Conservation (phyloP, 371 early-diverging fungal genomes). For the Fennellomyces sp. region DNA sequence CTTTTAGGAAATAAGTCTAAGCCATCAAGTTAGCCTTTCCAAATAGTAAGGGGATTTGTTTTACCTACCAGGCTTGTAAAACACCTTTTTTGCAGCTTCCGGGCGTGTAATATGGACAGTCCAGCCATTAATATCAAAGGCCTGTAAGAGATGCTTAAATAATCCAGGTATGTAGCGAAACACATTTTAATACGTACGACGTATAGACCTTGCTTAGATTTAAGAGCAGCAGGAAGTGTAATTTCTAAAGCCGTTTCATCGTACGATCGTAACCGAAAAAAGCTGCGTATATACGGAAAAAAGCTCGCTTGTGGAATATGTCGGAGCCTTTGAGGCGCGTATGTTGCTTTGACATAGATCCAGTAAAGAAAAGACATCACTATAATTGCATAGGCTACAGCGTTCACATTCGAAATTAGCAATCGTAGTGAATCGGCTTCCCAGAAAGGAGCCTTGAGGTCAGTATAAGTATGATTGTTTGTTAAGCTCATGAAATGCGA, state of each 20-base stretch:
- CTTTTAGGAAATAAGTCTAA: background rate
- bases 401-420: too few relatives aligned
- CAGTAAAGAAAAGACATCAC: too few relatives aligned
- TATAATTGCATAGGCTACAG: too few relatives aligned
- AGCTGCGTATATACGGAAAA: background rate
- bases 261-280: background rate
- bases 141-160: background rate
- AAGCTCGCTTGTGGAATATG: conserved; percentile 8
- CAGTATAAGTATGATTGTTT: too few relatives aligned
- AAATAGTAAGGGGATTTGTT: too few relatives aligned
- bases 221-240: background rate
- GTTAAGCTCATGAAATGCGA: too few relatives aligned
- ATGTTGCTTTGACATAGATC: conserved; percentile 1
- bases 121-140: conserved; percentile 5
- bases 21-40: too few relatives aligned
- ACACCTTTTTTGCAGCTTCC: conserved; percentile 11
- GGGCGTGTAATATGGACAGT: conserved; percentile 6
- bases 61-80: conserved; percentile 20
- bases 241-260: background rate
- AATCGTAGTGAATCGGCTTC: too few relatives aligned
- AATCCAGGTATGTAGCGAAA: too few relatives aligned
- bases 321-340: conserved; percentile 8
- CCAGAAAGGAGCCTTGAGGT: too few relatives aligned
- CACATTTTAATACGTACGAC: background rate
- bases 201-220: background rate